Percentiles rank a stretch among this genome's conserved stretches.
Evolutionary conservation across 2,329 filamentous ascomycete genomes (phyloP).

Genomic region (Colletotrichum costaricense): DNA sequence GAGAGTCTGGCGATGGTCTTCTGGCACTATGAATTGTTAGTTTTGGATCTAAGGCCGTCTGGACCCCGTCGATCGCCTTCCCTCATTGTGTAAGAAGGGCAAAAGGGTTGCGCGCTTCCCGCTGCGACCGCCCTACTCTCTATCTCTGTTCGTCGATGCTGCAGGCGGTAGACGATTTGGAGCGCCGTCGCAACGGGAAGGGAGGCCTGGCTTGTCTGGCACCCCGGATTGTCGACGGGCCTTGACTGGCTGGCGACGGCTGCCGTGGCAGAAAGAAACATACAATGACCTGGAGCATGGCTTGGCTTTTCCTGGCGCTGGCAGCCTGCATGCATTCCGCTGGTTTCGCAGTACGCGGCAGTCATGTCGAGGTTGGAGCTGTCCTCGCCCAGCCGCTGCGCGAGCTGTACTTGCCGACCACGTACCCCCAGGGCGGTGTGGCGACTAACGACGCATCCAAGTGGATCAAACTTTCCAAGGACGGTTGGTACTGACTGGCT

Average conservation of each 20-base stretch:
- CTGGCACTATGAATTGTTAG: neutral
- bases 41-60: constrained; percentile 9
- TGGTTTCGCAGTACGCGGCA: constrained; percentile 7
- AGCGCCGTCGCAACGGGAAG: neutral
- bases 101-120: constrained; percentile 26
- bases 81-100: neutral
- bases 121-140: constrained; percentile 1
- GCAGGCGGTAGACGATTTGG: neutral
- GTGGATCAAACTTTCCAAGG: neutral
- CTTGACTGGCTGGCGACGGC: neutral
- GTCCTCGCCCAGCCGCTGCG: neutral
- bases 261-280: neutral
- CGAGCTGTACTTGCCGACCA: neutral
- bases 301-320: constrained; percentile 1
- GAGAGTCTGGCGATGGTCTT: too few species aligned
- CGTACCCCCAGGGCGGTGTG: constrained; percentile 17
- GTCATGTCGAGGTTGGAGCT: neutral
- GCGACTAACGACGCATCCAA: constrained; percentile 3
- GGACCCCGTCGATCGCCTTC: constrained; percentile 14
- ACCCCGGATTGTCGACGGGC: neutral
- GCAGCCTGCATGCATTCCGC: constrained; percentile 5
- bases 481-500: neutral
- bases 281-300: neutral
- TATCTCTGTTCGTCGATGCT: neutral
- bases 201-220: neutral